Evolutionary conservation across 2,329 filamentous ascomycete species (phyloP).

Genomic region (Pseudopyricularia javanii): DNA sequence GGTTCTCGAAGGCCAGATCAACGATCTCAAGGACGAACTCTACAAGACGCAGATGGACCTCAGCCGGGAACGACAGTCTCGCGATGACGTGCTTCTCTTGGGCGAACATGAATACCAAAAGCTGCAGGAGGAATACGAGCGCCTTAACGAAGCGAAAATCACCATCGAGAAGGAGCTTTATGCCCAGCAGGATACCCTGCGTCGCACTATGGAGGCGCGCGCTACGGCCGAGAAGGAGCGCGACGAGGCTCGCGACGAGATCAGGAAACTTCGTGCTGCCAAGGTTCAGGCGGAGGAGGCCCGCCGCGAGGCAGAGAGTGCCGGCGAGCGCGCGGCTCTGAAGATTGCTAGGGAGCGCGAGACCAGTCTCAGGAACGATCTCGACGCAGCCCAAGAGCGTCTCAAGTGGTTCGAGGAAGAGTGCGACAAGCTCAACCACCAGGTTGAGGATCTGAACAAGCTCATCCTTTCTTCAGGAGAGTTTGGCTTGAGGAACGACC

Average conservation of each 20-base stretch:
- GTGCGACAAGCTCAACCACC: slow-evolving; percentile 59
- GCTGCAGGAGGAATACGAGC: slow-evolving; percentile 74
- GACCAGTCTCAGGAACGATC: slow-evolving; percentile 61
- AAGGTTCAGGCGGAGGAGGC: slow-evolving; percentile 80
- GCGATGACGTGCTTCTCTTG: slow-evolving; percentile 85
- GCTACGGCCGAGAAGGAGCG: slow-evolving; percentile 73
- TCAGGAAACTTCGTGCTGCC: slow-evolving; percentile 69
- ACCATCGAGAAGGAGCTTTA: slow-evolving; percentile 98
- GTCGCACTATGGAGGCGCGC: slow-evolving; percentile 73
- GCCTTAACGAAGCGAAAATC: slow-evolving; percentile 87
- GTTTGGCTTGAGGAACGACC: slow-evolving; percentile 81
- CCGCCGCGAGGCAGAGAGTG: slow-evolving; percentile 67
- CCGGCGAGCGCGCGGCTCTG: slow-evolving; percentile 68
- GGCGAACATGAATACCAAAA: slow-evolving; percentile 77
- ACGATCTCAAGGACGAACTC: slow-evolving; percentile 74
- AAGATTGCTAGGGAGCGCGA: slow-evolving; percentile 71
- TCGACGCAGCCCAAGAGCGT: slow-evolving; percentile 66
- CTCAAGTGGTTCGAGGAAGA: slow-evolving; percentile 72
- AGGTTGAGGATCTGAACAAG: slow-evolving; percentile 78
- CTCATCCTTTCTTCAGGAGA: slow-evolving; percentile 81
- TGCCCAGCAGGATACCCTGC: slow-evolving; percentile 81
- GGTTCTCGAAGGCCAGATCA: slow-evolving; percentile 75
- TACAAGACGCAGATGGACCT: slow-evolving; percentile 79
- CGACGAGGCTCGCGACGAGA: slow-evolving; percentile 77
- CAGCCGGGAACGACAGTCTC: slow-evolving; percentile 81